These are phyloP conservation scores for Exophiala sp. DNA, from an alignment of 2,329 filamentous ascomycete species.

Conservation along the genomic window DNA sequence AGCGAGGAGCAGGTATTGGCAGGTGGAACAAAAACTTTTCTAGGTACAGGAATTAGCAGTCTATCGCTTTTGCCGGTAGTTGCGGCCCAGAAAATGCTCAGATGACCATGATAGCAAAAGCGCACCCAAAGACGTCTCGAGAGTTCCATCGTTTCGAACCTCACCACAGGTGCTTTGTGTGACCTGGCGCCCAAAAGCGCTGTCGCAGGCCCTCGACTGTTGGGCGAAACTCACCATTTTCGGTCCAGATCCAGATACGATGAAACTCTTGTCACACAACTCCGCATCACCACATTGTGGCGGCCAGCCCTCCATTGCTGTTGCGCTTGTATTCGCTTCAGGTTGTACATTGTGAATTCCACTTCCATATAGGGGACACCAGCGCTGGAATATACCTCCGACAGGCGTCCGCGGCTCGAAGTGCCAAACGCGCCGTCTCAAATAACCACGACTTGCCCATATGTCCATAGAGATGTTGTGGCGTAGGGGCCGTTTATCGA, in stretches of 20 bases:
- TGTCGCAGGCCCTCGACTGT: neutral
- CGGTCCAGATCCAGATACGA: constrained; percentile 18
- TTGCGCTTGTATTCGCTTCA: constrained; percentile 11
- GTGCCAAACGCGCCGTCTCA: neutral
- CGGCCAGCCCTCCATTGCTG: neutral
- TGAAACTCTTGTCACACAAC: constrained; percentile 8
- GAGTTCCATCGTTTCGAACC: neutral
- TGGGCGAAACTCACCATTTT: constrained; percentile 2
- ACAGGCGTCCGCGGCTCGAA: neutral
- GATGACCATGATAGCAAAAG: constrained; percentile 6
- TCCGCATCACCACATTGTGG: constrained; percentile 4
- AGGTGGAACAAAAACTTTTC: constrained; percentile 17
- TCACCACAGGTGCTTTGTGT: constrained; percentile 12
- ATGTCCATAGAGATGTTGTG: neutral
- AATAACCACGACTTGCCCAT: neutral
- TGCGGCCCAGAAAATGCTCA: constrained; percentile 8
- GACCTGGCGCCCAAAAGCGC: constrained; percentile 8
- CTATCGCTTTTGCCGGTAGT: constrained; percentile 11
- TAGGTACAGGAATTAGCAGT: constrained; percentile 13
- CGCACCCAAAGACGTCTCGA: neutral
- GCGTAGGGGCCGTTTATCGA: neutral
- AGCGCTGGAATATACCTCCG: neutral
- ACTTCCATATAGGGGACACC: constrained; percentile 9
- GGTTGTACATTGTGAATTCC: constrained; percentile 15
- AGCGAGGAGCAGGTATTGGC: constrained; percentile 8